Conservation (phyloP, 73 alveolate genomes). For the Blepharisma japonicum region DNA sequence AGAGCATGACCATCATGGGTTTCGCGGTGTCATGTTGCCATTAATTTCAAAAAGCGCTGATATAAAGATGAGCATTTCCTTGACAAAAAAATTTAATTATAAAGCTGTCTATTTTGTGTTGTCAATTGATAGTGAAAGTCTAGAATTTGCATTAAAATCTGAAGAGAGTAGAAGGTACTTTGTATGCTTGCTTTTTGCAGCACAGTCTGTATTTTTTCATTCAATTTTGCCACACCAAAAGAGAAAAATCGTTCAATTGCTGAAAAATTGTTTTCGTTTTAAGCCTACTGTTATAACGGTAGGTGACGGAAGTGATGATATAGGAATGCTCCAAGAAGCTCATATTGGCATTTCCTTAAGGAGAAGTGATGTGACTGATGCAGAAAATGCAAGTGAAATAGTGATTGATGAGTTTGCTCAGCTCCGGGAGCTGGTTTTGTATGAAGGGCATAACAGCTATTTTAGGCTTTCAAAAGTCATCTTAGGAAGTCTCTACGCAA, state of each 20-base stretch:
- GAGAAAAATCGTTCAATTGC: neutral
- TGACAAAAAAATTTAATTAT: neutral
- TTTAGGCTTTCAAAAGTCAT: neutral
- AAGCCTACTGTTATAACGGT: neutral
- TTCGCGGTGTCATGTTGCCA: no score
- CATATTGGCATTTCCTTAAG: neutral
- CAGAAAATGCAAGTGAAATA: neutral
- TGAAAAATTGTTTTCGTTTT: neutral
- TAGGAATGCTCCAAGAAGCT: conserved; percentile 17
- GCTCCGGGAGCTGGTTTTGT: neutral
- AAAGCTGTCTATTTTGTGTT: conserved; percentile 9
- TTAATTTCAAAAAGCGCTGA: no score
- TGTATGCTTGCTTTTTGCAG: conserved; percentile 9
- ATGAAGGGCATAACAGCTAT: neutral
- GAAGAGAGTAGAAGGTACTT: neutral
- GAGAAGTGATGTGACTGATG: conserved; percentile 3
- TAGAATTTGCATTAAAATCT: conserved; percentile 5
- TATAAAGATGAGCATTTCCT: no score
- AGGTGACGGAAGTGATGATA: conserved; percentile 19
- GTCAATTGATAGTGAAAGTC: neutral
- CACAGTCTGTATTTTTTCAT: neutral
- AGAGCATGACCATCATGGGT: no score
- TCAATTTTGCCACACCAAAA: conserved; percentile 5
- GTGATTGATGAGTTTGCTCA: neutral
- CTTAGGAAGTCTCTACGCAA: neutral